Conservation (phyloP, 768 basidiomycete genomes). For the Podaxis rugospora region DNA sequence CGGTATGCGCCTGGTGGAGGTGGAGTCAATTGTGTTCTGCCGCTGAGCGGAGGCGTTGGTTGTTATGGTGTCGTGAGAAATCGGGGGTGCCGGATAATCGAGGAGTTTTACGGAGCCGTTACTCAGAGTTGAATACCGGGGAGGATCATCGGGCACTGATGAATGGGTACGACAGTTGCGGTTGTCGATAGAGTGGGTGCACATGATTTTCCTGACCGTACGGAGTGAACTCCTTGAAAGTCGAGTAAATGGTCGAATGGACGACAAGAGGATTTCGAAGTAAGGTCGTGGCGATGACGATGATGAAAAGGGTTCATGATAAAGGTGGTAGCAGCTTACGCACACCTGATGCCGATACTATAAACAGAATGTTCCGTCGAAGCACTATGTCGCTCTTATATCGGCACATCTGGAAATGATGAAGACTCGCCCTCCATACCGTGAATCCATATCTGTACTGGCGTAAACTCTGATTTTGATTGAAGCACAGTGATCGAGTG, state of each 20-base stretch:
- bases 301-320: neutral
- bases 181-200: neutral
- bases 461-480: neutral
- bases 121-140: neutral
- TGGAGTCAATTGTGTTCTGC: neutral
- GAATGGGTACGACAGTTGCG: neutral
- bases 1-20: neutral
- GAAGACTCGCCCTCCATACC: neutral
- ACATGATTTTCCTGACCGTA: neutral
- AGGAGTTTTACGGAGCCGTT: neutral
- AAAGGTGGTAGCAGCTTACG: neutral
- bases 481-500: neutral
- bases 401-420: neutral
- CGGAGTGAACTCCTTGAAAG: neutral
- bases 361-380: neutral
- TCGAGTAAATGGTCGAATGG: neutral
- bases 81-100: neutral
- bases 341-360: neutral
- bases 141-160: neutral
- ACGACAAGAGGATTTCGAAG: conserved; percentile 1
- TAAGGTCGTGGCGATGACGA: neutral
- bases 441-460: neutral
- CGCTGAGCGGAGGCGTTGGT: too few species aligned
- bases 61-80: neutral
- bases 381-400: conserved; percentile 4